phyloP scores from a whole-genome alignment of 2,329 filamentous ascomycete genomes.

The Ophiostoma himal-ulmi region DNA sequence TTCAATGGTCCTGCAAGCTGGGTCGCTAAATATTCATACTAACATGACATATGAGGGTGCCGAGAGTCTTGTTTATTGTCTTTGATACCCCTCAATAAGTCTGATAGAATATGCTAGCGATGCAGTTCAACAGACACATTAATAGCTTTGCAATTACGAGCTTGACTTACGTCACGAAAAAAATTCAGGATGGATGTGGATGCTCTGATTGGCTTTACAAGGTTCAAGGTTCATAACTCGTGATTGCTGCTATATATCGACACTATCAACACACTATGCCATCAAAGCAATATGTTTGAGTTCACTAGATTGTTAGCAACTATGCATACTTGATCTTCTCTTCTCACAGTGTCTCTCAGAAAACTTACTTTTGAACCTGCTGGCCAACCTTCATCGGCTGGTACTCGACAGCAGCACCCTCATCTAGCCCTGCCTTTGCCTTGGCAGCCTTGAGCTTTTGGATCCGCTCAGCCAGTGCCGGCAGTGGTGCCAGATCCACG shows the following conservation, averaged over 20 bases:
- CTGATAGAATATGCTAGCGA: background rate
- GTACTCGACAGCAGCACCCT: constrained; percentile 47
- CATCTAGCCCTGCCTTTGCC: constrained; percentile 46
- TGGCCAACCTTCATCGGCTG: constrained; percentile 52
- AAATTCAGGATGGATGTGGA: background rate
- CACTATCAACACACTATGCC: constrained; percentile 32
- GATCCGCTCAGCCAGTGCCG: constrained; percentile 43
- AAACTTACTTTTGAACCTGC: constrained; percentile 50
- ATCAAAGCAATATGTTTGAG: constrained; percentile 51
- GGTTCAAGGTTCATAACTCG: background rate
- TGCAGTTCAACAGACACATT: no score
- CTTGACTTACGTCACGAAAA: background rate
- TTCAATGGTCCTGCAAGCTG: background rate
- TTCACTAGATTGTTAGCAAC: constrained; percentile 33
- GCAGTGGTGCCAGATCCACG: constrained; percentile 49
- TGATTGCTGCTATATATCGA: background rate
- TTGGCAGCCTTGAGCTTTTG: constrained; percentile 42
- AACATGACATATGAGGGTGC: background rate
- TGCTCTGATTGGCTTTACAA: background rate
- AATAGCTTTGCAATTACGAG: no score
- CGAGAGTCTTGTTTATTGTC: background rate
- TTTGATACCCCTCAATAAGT: no score
- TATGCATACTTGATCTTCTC: background rate
- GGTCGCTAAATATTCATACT: background rate
- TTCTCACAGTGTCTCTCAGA: background rate